Base-by-base conservation (phyloP, 768 basidiomycete genomes). In the Rhizopogon sp. region DNA sequence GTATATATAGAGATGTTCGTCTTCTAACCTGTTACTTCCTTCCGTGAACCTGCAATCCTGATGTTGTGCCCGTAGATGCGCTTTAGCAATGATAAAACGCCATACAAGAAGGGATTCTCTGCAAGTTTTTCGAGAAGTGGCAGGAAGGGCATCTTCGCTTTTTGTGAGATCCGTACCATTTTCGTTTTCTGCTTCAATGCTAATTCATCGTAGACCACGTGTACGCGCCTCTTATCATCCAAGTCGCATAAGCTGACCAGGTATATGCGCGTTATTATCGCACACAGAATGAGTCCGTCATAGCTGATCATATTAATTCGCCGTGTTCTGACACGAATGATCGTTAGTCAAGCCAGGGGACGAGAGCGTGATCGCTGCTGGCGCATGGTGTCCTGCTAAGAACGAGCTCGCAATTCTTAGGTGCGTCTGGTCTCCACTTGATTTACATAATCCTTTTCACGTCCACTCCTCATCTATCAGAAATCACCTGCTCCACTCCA, bases 1-100 rank as follows among this genome's bases (percentile, higher is more conserved):
- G 47, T 3, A 49, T 49, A 37, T 49, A 49, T 49, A 49, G 47
- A 49, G 47, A 49, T 49, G 47, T 49, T 6, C 22, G 35, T 37
- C 35, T 14, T 6, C 4, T 35, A 13, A 20, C 6, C 5, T 20
- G 8, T 22, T 49, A 4, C 3, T 10, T 39, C 14, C 20, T 37
- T 49, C 14, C 1, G 14, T 22, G 17, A 13, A 47, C 7, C 8
- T 22, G 11, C 5, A 5, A 3, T 10, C 14, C 20, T 49, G 14
- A 49, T 39, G 14, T 49, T 14, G 9, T 11, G 14, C 14, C 35
- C 3, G 22, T 37, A 93, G 90, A 69, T 96, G 22, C 82, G 94
- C 13, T 97, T 96, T 71, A 92, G 89, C 65, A 91, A 91, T 54
- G 90, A 94, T 66, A 95, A 94, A 73, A 99, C 96, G 5, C 96